These are phyloP conservation scores for Aphanomyces invadans DNA, from an alignment of 352 stramenopile genomes.

Conservation along the genomic window DNA sequence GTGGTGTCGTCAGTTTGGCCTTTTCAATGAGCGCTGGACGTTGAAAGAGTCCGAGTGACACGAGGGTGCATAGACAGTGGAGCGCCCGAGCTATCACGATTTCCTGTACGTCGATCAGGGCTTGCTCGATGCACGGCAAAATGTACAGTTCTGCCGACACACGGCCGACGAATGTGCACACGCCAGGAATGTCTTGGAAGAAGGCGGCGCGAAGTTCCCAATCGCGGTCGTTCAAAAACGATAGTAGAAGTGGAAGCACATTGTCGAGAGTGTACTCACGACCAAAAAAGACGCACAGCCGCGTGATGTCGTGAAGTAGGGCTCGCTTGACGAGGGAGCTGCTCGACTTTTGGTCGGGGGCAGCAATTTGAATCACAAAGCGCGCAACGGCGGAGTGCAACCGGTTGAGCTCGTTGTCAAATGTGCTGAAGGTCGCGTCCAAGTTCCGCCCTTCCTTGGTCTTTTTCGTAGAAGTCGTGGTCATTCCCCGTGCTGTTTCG, in stretches of 20 bases:
- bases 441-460: constrained; percentile 19
- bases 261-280: constrained; percentile 91
- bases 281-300: constrained; percentile 96
- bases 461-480: constrained; percentile 12
- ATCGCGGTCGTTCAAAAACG: constrained; percentile 95
- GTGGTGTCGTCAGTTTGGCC: constrained; percentile 64
- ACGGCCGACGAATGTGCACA: constrained; percentile 92
- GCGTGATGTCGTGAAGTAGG: constrained; percentile 91
- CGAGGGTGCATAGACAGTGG: constrained; percentile 84
- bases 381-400: constrained; percentile 91
- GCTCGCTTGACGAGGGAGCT: constrained; percentile 92
- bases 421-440: constrained; percentile 74
- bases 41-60: constrained; percentile 89
- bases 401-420: constrained; percentile 87
- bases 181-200: constrained; percentile 90
- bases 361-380: constrained; percentile 92
- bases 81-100: constrained; percentile 92
- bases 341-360: constrained; percentile 78
- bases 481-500: constrained; percentile 3
- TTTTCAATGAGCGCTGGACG: constrained; percentile 74
- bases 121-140: constrained; percentile 95
- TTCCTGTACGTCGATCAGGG: constrained; percentile 94
- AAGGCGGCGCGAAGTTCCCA: constrained; percentile 83
- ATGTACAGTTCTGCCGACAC: constrained; percentile 94
- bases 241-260: constrained; percentile 94